phyloP scores from a whole-genome alignment of 129 eudicot genomes.

The sunflower (Helianthus annuus) region DNA sequence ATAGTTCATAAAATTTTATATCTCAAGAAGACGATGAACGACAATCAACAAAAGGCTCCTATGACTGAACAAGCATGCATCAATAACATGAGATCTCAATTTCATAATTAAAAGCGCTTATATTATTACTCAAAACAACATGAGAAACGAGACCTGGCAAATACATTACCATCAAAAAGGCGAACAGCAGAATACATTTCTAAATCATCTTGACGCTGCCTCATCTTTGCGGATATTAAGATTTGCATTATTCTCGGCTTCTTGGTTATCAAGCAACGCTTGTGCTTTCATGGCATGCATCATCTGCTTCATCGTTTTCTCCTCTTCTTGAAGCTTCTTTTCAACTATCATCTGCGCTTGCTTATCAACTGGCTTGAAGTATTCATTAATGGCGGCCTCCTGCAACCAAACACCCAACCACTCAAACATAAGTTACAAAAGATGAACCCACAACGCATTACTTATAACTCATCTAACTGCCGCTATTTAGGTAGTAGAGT shows the following conservation, averaged over 20 bases:
- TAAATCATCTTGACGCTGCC: constrained; percentile 5
- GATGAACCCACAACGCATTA: neutral
- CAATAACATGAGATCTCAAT: neutral
- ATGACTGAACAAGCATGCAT: constrained; percentile 10
- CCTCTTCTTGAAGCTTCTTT: constrained; percentile 79
- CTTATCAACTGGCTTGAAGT: constrained; percentile 81
- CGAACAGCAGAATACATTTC: neutral
- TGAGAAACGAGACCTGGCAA: neutral
- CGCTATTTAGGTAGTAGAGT: neutral
- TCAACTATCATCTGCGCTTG: constrained; percentile 73
- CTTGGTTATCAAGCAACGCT: constrained; percentile 61
- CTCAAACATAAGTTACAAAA: neutral
- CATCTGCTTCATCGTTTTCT: constrained; percentile 68
- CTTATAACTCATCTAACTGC: neutral
- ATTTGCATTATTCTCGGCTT: constrained; percentile 42
- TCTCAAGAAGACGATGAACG: neutral
- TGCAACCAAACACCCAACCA: constrained; percentile 22
- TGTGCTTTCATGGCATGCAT: constrained; percentile 62
- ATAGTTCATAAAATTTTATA: neutral
- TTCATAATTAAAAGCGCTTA: neutral
- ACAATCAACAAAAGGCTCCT: neutral
- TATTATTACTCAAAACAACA: constrained; percentile 7
- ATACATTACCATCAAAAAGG: constrained; percentile 9
- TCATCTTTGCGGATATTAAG: constrained; percentile 18
- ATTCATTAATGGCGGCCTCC: constrained; percentile 77